These are phyloP conservation scores for Cystobasidium slooffiae DNA, from an alignment of 1,284 basidiomycete genomes.

Conservation along the genomic window DNA sequence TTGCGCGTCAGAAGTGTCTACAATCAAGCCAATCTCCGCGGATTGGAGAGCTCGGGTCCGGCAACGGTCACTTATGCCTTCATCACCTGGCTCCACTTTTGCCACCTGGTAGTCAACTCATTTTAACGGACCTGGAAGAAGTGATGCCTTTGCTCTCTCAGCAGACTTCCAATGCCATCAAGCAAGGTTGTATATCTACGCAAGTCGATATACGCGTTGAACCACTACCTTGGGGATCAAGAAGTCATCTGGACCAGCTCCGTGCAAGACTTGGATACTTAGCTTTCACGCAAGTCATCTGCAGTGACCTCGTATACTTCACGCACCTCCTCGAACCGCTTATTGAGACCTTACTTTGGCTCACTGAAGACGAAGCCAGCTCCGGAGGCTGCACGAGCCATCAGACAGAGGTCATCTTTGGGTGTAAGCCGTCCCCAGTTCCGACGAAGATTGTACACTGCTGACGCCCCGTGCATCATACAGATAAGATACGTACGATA, in stretches of 20 bases:
- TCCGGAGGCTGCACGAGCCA: neutral
- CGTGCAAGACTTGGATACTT: neutral
- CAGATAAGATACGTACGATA: constrained; percentile 33
- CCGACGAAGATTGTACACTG: neutral
- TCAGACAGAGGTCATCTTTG: constrained; percentile 31
- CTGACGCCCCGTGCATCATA: neutral
- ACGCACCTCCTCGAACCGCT: constrained; percentile 39
- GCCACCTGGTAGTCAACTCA: constrained; percentile 6
- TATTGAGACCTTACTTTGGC: constrained; percentile 32
- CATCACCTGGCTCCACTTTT: constrained; percentile 26
- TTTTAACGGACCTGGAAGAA: constrained; percentile 33
- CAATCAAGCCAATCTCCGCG: neutral
- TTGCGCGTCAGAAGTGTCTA: neutral
- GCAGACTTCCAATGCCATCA: neutral
- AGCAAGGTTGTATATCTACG: neutral
- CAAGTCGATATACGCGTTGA: constrained; percentile 6
- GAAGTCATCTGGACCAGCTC: neutral
- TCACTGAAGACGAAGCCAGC: constrained; percentile 13
- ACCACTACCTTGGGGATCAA: constrained; percentile 27
- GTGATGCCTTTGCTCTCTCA: constrained; percentile 28
- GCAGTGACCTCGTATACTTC: constrained; percentile 43
- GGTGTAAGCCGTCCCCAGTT: constrained; percentile 10
- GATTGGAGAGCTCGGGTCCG: constrained; percentile 42
- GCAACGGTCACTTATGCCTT: constrained; percentile 33
- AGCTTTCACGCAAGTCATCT: constrained; percentile 32